Evolutionary conservation across 2,329 filamentous ascomycete genomes (phyloP).

Genomic region (Talaromyces piceae): DNA sequence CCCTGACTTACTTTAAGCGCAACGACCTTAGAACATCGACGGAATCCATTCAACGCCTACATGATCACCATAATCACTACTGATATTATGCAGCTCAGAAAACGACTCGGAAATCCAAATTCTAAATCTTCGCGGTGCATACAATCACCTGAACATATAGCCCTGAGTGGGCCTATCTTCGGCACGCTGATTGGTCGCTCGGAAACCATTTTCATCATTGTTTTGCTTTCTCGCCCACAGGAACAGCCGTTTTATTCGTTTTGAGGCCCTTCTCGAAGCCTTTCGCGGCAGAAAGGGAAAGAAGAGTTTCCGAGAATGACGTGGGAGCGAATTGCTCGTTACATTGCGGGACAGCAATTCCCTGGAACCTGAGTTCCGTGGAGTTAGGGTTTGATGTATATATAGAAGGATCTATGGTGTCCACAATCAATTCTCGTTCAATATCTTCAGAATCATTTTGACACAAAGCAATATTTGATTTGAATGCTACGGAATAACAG

Average conservation of each 20-base stretch:
- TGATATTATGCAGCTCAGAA: no score
- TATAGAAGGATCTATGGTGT: conserved; percentile 2
- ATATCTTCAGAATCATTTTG: no score
- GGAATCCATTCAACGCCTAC: no score
- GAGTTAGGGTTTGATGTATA: background rate
- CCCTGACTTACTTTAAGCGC: no score
- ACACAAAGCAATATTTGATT: no score
- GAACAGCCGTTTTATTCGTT: background rate
- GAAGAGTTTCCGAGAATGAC: background rate
- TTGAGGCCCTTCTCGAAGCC: background rate
- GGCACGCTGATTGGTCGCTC: conserved; percentile 7
- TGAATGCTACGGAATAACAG: no score
- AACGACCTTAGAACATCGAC: no score
- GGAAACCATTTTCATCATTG: conserved; percentile 11
- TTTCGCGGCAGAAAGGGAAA: background rate
- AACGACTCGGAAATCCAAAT: background rate
- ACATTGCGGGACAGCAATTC: background rate
- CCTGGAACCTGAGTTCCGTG: conserved; percentile 10
- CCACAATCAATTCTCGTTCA: no score
- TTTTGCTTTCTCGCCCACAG: background rate
- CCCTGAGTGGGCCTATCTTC: background rate
- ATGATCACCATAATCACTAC: no score
- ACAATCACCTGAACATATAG: background rate
- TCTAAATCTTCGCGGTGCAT: background rate
- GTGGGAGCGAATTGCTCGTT: background rate